phyloP scores from a whole-genome alignment of 2,329 filamentous ascomycete species.

The Orbilia blumenaviensis region DNA sequence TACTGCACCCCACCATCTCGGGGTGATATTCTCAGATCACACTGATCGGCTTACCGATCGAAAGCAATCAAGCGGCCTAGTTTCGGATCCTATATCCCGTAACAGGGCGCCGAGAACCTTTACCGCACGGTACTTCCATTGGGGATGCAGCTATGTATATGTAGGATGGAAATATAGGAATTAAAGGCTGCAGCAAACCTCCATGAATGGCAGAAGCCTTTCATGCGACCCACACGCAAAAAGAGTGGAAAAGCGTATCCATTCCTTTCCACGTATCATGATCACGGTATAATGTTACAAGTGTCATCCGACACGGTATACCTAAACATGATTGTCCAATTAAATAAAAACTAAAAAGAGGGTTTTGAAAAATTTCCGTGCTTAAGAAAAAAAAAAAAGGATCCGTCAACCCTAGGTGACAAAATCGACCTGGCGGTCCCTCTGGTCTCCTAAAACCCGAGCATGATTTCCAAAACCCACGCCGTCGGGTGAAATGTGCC shows the following conservation, averaged over 20 bases:
- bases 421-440: not conserved
- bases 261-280: conserved; percentile 1
- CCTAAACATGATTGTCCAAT: not conserved
- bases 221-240: not conserved
- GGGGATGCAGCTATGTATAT: not conserved
- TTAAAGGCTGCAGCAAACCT: no score
- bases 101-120: conserved; percentile 1
- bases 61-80: not conserved
- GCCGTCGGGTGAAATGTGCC: conserved; percentile 24
- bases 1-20: not conserved
- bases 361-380: not conserved
- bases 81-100: conserved; percentile 9
- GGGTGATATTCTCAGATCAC: conserved; percentile 1
- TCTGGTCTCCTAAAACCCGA: not conserved
- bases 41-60: conserved; percentile 12
- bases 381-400: not conserved
- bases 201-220: not conserved
- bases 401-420: conserved; percentile 4
- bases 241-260: not conserved
- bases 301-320: not conserved
- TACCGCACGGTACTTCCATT: conserved; percentile 3
- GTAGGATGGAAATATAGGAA: not conserved
- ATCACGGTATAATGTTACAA: conserved; percentile 11
- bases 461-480: conserved; percentile 4
- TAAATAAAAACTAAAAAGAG: not conserved